These are phyloP conservation scores for Lodderomyces beijingensis DNA, from an alignment of 1,139 yeast species.

Conservation along the genomic window DNA sequence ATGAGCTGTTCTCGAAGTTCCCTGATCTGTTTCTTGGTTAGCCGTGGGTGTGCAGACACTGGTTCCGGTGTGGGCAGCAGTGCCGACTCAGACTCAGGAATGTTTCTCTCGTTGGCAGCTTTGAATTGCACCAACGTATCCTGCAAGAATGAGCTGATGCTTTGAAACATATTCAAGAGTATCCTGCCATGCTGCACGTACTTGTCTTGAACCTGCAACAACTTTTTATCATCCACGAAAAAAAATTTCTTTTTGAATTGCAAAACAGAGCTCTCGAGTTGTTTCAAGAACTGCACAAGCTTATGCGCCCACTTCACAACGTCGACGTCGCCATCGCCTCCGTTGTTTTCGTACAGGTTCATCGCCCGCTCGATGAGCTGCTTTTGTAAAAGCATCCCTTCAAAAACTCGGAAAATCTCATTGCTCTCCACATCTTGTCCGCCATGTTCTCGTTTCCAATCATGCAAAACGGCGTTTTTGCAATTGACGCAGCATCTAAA, in stretches of 20 bases:
- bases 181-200: constrained; percentile 17
- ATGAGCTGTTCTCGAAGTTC: constrained; percentile 68
- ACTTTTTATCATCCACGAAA: constrained; percentile 12
- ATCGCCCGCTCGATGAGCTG: constrained; percentile 28
- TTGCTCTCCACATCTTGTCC: constrained; percentile 7
- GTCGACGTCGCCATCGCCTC: constrained; percentile 2
- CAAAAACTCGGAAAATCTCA: constrained; percentile 26
- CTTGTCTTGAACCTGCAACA: constrained; percentile 15
- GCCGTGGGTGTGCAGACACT: constrained; percentile 17
- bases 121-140: constrained; percentile 30
- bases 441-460: constrained; percentile 42
- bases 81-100: constrained; percentile 10
- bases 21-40: constrained; percentile 51
- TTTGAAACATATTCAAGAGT: constrained; percentile 32
- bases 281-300: constrained; percentile 29
- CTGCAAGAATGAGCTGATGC: constrained; percentile 31
- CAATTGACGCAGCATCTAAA: constrained; percentile 65
- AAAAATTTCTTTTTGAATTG: constrained; percentile 26
- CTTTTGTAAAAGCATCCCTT: constrained; percentile 31
- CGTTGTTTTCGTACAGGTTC: constrained; percentile 22
- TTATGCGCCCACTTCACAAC: constrained; percentile 21
- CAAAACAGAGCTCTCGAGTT: constrained; percentile 26
- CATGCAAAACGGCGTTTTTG: constrained; percentile 56
- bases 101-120: constrained; percentile 20
- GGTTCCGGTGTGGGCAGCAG: constrained; percentile 8